Evolutionary conservation across 1,284 basidiomycete species (phyloP).

Genomic region (Puccinia novopanici): DNA sequence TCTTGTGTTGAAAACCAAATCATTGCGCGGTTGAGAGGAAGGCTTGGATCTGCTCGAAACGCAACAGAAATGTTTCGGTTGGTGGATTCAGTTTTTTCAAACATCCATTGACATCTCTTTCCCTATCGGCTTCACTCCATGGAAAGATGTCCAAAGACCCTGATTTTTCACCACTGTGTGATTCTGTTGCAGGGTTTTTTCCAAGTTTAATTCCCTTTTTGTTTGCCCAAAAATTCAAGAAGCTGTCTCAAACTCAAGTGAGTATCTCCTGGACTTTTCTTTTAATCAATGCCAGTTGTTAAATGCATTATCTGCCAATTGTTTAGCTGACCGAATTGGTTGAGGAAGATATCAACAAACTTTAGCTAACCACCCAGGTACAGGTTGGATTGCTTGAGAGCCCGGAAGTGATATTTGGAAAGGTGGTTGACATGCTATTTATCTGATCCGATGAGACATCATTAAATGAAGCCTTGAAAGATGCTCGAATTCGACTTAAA

Average conservation of each 20-base stretch:
- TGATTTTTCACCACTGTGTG: neutral
- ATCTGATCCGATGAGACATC: constrained; percentile 65
- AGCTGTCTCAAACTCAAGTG: constrained; percentile 70
- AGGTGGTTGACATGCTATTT: constrained; percentile 78
- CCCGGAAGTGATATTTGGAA: constrained; percentile 75
- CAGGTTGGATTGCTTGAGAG: constrained; percentile 62
- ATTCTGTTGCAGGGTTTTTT: constrained; percentile 73
- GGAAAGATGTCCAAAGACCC: neutral
- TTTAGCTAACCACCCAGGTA: too few species aligned
- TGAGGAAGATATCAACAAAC: constrained; percentile 91
- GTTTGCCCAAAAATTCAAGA: constrained; percentile 86
- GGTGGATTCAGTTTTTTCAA: neutral
- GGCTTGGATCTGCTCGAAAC: constrained; percentile 91
- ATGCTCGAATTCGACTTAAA: constrained; percentile 61
- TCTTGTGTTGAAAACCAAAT: constrained; percentile 98
- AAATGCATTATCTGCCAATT: neutral
- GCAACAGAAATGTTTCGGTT: constrained; percentile 91
- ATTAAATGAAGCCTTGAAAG: constrained; percentile 39
- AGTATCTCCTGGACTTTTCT: neutral
- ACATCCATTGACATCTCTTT: neutral
- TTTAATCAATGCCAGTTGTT: neutral
- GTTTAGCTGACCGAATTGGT: constrained; percentile 85
- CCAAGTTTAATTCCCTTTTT: constrained; percentile 96
- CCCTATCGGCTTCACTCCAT: neutral
- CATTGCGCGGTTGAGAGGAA: constrained; percentile 85